Evolutionary conservation across 2,329 filamentous ascomycete genomes (phyloP), one percentile per base, ranked within the genome.

Genomic region (Alternaria sp.): DNA sequence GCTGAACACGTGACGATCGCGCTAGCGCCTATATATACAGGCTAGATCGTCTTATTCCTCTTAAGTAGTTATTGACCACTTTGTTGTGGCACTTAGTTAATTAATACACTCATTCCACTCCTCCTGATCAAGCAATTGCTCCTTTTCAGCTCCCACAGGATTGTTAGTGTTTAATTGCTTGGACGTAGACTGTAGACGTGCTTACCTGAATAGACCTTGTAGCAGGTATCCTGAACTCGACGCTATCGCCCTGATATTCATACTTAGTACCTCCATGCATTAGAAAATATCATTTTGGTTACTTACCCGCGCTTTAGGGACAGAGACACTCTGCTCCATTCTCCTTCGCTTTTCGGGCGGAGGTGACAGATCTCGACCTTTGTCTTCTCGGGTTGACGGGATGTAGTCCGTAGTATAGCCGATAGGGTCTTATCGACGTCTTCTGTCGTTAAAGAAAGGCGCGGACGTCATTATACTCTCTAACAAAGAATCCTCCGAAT

Each of bases 401-500:
- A 2, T 4, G 5, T 40, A 40, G 0, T 23, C 17, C 0, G 2
- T n/a, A 17, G 17, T 40, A 0, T 23, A 0, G 3, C 23, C 37
- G 0, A 3, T 0, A 1, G 17, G 37, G 3, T 40, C 37, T n/a
- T 40, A 4, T 4, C 9, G 10, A 0, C 2, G 37, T 6, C 37
- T n/a, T 10, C 10, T 1, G 8, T 40, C 9, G 17, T 40, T 17
- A 0, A 23, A 4, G 2, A 23, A 40, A 3, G 37, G 37, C 0
- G 37, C 9, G 10, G 11, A 40, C 9, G 9, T 5, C 37, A 40
- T 40, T 0, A n/a, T n/a, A 4, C 34, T n/a, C 2, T 37, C 3
- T n/a, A 13, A 37, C 0, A 1, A 4, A 7, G n/a, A n/a, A n/a
- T 37, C 17, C n/a, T n/a, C 34, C n/a, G 34, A 37, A n/a, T n/a